Evolutionary conservation across 1,139 yeast genomes (phyloP).

Genomic region (Kurtzmaniella quercitrusa): DNA sequence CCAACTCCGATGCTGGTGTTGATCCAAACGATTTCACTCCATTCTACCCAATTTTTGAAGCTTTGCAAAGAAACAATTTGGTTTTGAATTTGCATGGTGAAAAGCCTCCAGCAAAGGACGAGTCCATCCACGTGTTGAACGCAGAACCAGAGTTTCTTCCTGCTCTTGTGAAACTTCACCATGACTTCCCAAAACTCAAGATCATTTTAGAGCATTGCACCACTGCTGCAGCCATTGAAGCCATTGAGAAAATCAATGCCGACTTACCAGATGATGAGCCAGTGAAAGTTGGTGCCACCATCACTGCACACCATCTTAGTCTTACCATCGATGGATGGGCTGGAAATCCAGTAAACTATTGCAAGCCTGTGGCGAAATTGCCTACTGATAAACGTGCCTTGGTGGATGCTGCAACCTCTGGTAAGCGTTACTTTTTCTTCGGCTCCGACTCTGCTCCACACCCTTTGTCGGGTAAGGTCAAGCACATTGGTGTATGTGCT

Average conservation of each 20-base stretch:
- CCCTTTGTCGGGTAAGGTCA: conserved; percentile 72
- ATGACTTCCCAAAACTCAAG: conserved; percentile 79
- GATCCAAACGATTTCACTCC: conserved; percentile 85
- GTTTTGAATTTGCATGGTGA: conserved; percentile 93
- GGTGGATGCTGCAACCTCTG: conserved; percentile 84
- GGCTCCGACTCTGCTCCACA: conserved; percentile 99
- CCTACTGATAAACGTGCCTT: conserved; percentile 81
- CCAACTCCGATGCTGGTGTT: conserved; percentile 91
- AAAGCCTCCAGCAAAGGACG: conserved; percentile 64
- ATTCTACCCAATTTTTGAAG: conserved; percentile 85
- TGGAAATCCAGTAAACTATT: conserved; percentile 88
- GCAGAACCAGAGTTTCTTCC: conserved; percentile 94
- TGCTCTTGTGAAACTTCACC: conserved; percentile 74
- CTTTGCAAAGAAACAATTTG: conserved; percentile 73
- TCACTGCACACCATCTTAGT: conserved; percentile 91
- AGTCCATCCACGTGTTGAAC: conserved; percentile 76
- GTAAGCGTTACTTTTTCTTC: conserved; percentile 88
- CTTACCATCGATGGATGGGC: conserved; percentile 95
- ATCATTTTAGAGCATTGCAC: conserved; percentile 95
- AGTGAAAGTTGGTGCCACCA: conserved; percentile 78
- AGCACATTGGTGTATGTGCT: conserved; percentile 85
- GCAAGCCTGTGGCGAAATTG: conserved; percentile 96
- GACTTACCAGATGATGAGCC: conserved; percentile 37
- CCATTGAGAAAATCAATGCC: conserved; percentile 66
- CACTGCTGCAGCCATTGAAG: conserved; percentile 78